phyloP scores from a whole-genome alignment of 1,284 basidiomycete species.

The Tilletia indica region DNA sequence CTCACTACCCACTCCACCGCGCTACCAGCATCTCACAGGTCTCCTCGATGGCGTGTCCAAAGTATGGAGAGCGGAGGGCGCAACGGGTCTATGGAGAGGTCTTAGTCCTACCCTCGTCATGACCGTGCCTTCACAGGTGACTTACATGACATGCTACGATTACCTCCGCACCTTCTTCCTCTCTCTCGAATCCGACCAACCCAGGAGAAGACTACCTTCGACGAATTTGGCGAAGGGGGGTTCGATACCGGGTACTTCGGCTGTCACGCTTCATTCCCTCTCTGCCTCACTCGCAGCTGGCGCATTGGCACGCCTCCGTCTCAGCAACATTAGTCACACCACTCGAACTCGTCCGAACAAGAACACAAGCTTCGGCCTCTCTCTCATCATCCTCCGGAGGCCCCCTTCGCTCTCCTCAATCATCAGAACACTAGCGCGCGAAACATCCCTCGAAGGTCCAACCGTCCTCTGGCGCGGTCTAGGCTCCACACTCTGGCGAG shows the following conservation, averaged over 20 bases:
- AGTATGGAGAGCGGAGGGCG: slow-evolving; percentile 44
- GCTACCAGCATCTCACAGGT: slow-evolving; percentile 41
- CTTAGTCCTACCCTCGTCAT: slow-evolving; percentile 61
- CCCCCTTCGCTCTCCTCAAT: slow-evolving; percentile 33
- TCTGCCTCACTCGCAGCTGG: slow-evolving; percentile 79
- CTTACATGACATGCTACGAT: slow-evolving; percentile 96
- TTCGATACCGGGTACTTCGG: not conserved
- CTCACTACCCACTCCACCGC: not conserved
- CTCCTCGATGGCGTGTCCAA: slow-evolving; percentile 52
- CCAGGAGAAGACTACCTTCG: not conserved
- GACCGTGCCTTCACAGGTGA: slow-evolving; percentile 85
- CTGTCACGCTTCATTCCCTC: slow-evolving; percentile 51
- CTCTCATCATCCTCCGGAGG: slow-evolving; percentile 17
- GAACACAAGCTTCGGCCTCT: slow-evolving; percentile 66
- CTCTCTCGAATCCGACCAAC: slow-evolving; percentile 21
- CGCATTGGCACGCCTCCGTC: slow-evolving; percentile 73
- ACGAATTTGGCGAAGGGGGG: not conserved
- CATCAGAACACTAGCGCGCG: slow-evolving; percentile 33
- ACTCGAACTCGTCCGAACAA: slow-evolving; percentile 87
- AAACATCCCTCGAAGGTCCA: slow-evolving; percentile 60
- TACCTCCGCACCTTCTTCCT: slow-evolving; percentile 65
- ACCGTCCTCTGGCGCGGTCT: slow-evolving; percentile 83
- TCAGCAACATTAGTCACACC: slow-evolving; percentile 82
- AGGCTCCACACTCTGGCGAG: slow-evolving; percentile 87
- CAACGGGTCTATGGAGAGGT: slow-evolving; percentile 52